Conservation (phyloP, 768 basidiomycete species). For the Omphalotus guepiniiformis region DNA sequence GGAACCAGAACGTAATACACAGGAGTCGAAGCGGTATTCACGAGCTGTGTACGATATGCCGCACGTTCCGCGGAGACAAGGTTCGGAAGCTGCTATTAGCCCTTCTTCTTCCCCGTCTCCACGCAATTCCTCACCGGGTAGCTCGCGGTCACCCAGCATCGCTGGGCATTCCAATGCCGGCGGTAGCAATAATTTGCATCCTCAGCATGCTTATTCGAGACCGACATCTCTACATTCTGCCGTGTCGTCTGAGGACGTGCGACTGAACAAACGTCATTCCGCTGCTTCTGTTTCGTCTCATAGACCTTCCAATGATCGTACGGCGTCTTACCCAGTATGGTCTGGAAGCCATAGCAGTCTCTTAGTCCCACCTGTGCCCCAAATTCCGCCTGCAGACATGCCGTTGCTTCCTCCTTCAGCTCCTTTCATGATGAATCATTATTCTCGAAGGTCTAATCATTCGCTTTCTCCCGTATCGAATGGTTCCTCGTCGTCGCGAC, state of each 20-base stretch:
- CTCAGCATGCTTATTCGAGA: slow-evolving; percentile 38
- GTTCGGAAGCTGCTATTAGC: slow-evolving; percentile 41
- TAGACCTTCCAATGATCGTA: slow-evolving; percentile 29
- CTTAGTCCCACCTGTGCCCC: slow-evolving; percentile 33
- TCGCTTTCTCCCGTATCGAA: too few species aligned
- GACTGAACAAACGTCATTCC: slow-evolving; percentile 40
- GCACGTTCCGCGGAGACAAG: slow-evolving; percentile 38
- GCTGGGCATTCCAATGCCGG: slow-evolving; percentile 28
- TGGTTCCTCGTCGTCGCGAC: slow-evolving; percentile 25
- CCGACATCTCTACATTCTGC: slow-evolving; percentile 55
- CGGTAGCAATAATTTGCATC: slow-evolving; percentile 21
- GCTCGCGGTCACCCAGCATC: slow-evolving; percentile 47
- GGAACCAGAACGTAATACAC: slow-evolving; percentile 39
- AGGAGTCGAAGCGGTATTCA: slow-evolving; percentile 33
- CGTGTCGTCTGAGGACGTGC: slow-evolving; percentile 52
- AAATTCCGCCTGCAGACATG: slow-evolving; percentile 50
- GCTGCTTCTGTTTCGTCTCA: slow-evolving; percentile 26
- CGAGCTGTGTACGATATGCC: slow-evolving; percentile 32
- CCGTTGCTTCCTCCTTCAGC: slow-evolving; percentile 69
- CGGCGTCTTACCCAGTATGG: slow-evolving; percentile 27
- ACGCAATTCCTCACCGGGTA: slow-evolving; percentile 45
- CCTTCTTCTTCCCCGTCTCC: slow-evolving; percentile 25
- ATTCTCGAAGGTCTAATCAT: slow-evolving; percentile 27
- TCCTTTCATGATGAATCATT: slow-evolving; percentile 71
- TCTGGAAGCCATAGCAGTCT: slow-evolving; percentile 16